Base-by-base conservation (phyloP, 2,329 filamentous ascomycete genomes). In the Dryadomyces quercus-mongolicae region DNA sequence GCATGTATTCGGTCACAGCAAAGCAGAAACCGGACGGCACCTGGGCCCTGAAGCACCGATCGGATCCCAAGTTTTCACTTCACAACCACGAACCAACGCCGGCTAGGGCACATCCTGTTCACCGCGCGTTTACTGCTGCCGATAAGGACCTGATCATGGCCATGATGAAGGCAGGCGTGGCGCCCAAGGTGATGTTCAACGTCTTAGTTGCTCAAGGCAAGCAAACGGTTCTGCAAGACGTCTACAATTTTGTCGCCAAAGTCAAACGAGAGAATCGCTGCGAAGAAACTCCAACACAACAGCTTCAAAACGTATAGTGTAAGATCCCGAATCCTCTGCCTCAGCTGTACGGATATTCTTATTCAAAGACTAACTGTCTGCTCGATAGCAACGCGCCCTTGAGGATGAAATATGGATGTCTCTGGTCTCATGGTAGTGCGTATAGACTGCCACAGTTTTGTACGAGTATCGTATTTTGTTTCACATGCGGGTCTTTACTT, bases 71-170 rank as follows among this genome's bases (percentile, higher is more conserved):
- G 13, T 52, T 21, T 47, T 31, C 31, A 3, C 6, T 21, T 18
- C 44, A 52, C 43, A 52, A 52, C 51, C 43, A 52, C 44, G 51
- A 47, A n/a, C 42, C 42, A 5, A 52, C 21, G 21, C 31, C n/a
- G 34, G 16, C 51, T 4, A 12, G 25, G 8, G 16, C 51, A 2
- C 51, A 40, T 9, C 44, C 43, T 4, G 16, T 34, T 2, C 51
- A 46, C 51, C 43, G 31, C 12, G 31, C n/a, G 2, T 10, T 52
- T 16, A 46, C 16, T 1, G 31, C 43, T 8, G 42, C n/a, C 16
- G 31, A 52, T 9, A 47, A 47, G 43, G 18, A 16, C 12, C 4
- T 40, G 22, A 52, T 52, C 34, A 31, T 36, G 10, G 16, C 16
- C 34, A 40, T 42, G 20, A n/a, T 42, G 12, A 40, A 16, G 12